A percentile compares a stretch with the other conserved stretches of the same genome.
These are phyloP conservation scores for Pistacia integerrima DNA, from an alignment of 345 rosid genomes.

Conservation along the genomic window DNA sequence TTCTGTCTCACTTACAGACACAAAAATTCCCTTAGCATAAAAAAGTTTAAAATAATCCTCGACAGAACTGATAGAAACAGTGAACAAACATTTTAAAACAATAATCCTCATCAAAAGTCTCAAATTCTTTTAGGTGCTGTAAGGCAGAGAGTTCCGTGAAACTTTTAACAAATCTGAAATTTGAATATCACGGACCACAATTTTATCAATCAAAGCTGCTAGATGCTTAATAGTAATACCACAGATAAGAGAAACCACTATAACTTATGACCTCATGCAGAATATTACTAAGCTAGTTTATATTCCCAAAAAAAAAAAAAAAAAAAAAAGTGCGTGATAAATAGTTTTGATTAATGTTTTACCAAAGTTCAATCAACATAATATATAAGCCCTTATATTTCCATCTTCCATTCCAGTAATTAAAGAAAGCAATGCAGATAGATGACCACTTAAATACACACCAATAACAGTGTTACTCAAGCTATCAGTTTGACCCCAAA, in stretches of 20 bases:
- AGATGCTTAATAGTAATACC: neutral
- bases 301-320: neutral
- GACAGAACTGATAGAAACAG: no score
- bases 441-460: neutral
- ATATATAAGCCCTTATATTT: neutral
- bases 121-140: no score
- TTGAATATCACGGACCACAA: neutral
- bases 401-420: no score
- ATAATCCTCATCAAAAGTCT: no score
- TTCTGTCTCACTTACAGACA: no score
- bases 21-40: no score
- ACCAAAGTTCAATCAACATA: neutral
- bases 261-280: neutral
- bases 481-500: neutral
- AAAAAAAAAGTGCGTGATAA: no score
- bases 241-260: neutral
- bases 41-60: no score
- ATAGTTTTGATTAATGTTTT: neutral
- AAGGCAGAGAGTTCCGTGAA: no score
- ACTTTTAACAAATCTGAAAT: no score
- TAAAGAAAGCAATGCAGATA: no score
- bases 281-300: neutral
- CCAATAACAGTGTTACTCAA: neutral
- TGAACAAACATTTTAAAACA: no score
- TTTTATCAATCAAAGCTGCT: neutral